Evolutionary conservation across 306 rosid species (phyloP).

Genomic region (Begonia fuchsioides): DNA sequence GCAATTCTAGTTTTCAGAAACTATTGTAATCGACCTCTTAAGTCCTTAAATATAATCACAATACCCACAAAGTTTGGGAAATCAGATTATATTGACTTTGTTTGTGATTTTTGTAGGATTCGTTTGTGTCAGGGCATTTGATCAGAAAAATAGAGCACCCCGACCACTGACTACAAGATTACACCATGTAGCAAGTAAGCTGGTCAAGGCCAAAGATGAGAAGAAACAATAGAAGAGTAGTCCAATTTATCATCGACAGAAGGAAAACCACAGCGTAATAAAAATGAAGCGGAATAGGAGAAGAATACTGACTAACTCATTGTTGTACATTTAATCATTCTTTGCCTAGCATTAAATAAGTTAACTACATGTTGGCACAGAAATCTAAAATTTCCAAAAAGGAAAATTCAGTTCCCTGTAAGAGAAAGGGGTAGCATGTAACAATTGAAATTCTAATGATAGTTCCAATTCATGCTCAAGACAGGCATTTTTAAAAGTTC

Average conservation of each 20-base stretch:
- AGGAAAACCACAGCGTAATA: conserved; percentile 7
- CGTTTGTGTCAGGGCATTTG: conserved; percentile 85
- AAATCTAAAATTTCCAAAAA: neutral
- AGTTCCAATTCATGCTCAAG: conserved; percentile 4
- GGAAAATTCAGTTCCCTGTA: neutral
- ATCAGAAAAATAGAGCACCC: conserved; percentile 44
- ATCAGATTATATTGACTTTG: neutral
- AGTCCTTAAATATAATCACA: too few relatives aligned
- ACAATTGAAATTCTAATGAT: conserved; percentile 2
- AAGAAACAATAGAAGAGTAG: neutral
- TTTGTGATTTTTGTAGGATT: conserved; percentile 38
- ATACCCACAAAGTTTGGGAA: too few relatives aligned
- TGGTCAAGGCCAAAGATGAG: conserved; percentile 21
- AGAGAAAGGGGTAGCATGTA: neutral
- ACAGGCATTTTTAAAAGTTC: conserved; percentile 10
- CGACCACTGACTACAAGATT: conserved; percentile 71
- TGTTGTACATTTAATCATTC: conserved; percentile 18
- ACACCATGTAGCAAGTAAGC: conserved; percentile 68
- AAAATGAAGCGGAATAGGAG: conserved; percentile 13
- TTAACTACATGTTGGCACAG: neutral
- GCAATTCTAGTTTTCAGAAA: too few relatives aligned
- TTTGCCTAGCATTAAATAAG: conserved; percentile 13
- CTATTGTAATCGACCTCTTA: too few relatives aligned
- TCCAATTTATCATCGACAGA: conserved; percentile 12
- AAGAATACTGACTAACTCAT: conserved; percentile 22